These are phyloP conservation scores for Oidium heveae DNA, from an alignment of 2,329 filamentous ascomycete species.

Conservation along the genomic window DNA sequence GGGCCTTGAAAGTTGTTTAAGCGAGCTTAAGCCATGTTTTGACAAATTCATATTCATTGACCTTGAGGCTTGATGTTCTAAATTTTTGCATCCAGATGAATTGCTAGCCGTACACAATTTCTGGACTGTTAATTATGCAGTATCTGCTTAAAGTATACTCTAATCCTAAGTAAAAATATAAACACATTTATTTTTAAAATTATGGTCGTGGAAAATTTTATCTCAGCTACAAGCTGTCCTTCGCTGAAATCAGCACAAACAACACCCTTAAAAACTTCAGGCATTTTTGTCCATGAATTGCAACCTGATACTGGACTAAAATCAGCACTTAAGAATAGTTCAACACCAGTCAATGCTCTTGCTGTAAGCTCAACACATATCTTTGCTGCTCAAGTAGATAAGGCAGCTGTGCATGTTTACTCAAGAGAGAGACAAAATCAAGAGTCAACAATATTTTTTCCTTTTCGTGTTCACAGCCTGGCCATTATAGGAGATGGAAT, in stretches of 20 bases:
- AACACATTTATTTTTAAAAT: not conserved
- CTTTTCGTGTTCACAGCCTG: conserved; percentile 61
- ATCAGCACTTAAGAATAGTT: conserved; percentile 75
- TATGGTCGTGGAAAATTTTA: conserved; percentile 35
- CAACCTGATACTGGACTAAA: conserved; percentile 55
- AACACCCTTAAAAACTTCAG: conserved; percentile 49
- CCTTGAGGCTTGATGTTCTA: too few species aligned
- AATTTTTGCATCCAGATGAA: too few species aligned
- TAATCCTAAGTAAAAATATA: too few species aligned
- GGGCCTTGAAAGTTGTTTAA: not conserved
- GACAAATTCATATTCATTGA: too few species aligned
- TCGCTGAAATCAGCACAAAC: conserved; percentile 35
- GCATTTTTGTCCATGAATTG: conserved; percentile 65
- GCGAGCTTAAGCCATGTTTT: too few species aligned
- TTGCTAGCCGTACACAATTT: too few species aligned
- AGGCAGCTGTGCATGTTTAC: conserved; percentile 84
- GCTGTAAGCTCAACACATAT: conserved; percentile 62
- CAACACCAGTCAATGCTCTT: conserved; percentile 51
- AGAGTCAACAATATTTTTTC: conserved; percentile 69
- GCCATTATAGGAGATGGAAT: conserved; percentile 43
- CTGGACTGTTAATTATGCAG: too few species aligned
- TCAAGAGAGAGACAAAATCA: conserved; percentile 61
- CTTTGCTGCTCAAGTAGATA: conserved; percentile 76
- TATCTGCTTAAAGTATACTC: too few species aligned
- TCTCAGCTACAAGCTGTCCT: conserved; percentile 30